Conservation (phyloP, 2,329 filamentous ascomycete genomes). For the Paraphaeosphaeria minitans region DNA sequence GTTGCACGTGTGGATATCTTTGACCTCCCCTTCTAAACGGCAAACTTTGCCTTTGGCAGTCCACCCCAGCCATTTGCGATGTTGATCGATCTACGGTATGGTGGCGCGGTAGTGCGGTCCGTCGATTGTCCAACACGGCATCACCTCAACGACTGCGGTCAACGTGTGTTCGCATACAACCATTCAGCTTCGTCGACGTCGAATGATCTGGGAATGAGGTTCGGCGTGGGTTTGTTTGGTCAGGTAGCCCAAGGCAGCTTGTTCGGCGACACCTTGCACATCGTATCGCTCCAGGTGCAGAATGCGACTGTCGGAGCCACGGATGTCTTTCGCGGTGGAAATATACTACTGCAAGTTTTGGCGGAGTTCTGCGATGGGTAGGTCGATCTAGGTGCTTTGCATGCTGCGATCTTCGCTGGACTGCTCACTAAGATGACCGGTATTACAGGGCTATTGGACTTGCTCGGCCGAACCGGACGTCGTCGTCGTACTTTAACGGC, state of each 20-base stretch:
- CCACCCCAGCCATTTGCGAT: not conserved
- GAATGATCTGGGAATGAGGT: not conserved
- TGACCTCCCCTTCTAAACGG: not conserved
- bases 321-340: not conserved
- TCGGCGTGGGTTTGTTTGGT: not conserved
- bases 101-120: not conserved
- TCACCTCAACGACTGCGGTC: not conserved
- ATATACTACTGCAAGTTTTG: not conserved
- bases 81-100: not conserved
- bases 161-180: not conserved
- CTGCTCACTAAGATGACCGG: not conserved
- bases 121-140: not conserved
- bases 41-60: not conserved
- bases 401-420: not conserved
- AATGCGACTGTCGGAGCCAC: not conserved
- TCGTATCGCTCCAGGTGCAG: not conserved
- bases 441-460: not conserved
- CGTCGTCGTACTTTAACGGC: not conserved
- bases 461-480: not conserved
- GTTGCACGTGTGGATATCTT: not conserved
- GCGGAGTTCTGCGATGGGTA: not conserved
- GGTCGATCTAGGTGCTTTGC: not conserved
- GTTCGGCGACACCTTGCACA: not conserved
- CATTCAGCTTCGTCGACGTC: not conserved
- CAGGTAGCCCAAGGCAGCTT: not conserved